phyloP scores from a whole-genome alignment of 2,329 filamentous ascomycete species.

The Fusarium anguioides region DNA sequence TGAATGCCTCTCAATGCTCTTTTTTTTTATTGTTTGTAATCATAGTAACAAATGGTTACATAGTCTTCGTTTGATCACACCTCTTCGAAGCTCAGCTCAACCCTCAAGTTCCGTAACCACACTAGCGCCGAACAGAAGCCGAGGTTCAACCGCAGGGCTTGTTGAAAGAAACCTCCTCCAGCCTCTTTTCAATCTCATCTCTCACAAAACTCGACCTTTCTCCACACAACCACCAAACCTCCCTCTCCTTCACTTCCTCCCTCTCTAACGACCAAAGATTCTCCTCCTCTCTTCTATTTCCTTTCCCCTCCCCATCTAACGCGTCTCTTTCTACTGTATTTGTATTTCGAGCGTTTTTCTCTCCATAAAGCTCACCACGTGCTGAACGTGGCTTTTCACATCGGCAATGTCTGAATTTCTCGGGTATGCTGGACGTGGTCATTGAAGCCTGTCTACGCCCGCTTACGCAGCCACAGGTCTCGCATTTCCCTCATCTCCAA shows the following conservation, averaged over 20 bases:
- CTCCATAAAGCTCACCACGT: constrained; percentile 51
- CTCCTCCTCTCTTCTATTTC: constrained; percentile 26
- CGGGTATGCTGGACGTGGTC: constrained; percentile 58
- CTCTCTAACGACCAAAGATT: constrained; percentile 17
- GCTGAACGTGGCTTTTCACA: constrained; percentile 54
- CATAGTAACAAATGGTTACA: neutral
- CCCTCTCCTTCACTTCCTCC: constrained; percentile 36
- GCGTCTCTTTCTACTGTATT: constrained; percentile 32
- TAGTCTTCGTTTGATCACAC: neutral
- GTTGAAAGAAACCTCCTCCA: constrained; percentile 43
- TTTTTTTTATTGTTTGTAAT: neutral
- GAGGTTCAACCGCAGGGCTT: constrained; percentile 44
- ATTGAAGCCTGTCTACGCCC: constrained; percentile 45
- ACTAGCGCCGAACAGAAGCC: constrained; percentile 39
- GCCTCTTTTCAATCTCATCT: constrained; percentile 46
- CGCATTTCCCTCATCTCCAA: constrained; percentile 97
- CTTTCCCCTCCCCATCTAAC: constrained; percentile 21
- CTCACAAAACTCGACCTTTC: constrained; percentile 50
- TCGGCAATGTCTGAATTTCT: constrained; percentile 69
- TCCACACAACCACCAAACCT: constrained; percentile 45
- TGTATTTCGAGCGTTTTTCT: constrained; percentile 38
- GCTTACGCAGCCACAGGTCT: constrained; percentile 68
- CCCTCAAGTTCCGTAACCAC: constrained; percentile 16
- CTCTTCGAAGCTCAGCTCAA: neutral
- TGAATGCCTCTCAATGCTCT: neutral